A percentile compares a stretch with the other conserved stretches of the same genome.
Evolutionary conservation across 2,329 filamentous ascomycete genomes (phyloP).

Genomic region (Penicillium sp.): DNA sequence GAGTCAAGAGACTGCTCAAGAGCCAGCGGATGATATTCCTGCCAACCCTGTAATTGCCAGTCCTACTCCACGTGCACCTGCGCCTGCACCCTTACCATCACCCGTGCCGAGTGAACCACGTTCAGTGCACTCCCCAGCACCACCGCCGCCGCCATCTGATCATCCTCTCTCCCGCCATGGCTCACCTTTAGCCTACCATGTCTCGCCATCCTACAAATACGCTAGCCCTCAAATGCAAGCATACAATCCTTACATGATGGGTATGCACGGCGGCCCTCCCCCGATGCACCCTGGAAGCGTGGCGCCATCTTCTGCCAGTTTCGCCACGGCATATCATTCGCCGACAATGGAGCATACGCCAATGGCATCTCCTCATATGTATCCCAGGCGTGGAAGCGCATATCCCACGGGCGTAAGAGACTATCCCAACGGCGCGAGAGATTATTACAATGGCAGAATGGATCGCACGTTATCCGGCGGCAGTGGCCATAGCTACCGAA

Average conservation of each 20-base stretch:
- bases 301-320: conserved; percentile 25
- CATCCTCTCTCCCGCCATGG: conserved; percentile 22
- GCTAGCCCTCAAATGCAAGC: conserved; percentile 34
- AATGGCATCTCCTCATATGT: conserved; percentile 31
- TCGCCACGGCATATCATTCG: conserved; percentile 31
- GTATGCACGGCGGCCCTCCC: conserved; percentile 23
- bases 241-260: conserved; percentile 36
- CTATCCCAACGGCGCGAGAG: conserved; percentile 27
- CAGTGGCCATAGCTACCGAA: conserved; percentile 8
- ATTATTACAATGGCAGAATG: conserved; percentile 6
- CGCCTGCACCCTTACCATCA: conserved; percentile 26
- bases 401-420: conserved; percentile 23
- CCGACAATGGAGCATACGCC: conserved; percentile 33
- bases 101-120: conserved; percentile 28
- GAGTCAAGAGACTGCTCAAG: not conserved
- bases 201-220: conserved; percentile 26
- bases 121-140: conserved; percentile 17
- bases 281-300: conserved; percentile 24
- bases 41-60: not conserved
- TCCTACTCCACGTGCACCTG: conserved; percentile 14
- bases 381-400: conserved; percentile 15
- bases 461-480: conserved; percentile 2
- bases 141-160: conserved; percentile 18
- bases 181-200: conserved; percentile 17
- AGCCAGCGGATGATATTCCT: not conserved